phyloP scores from a whole-genome alignment of 1,139 yeast genomes.

The Eremothecium cymbalariae region DNA sequence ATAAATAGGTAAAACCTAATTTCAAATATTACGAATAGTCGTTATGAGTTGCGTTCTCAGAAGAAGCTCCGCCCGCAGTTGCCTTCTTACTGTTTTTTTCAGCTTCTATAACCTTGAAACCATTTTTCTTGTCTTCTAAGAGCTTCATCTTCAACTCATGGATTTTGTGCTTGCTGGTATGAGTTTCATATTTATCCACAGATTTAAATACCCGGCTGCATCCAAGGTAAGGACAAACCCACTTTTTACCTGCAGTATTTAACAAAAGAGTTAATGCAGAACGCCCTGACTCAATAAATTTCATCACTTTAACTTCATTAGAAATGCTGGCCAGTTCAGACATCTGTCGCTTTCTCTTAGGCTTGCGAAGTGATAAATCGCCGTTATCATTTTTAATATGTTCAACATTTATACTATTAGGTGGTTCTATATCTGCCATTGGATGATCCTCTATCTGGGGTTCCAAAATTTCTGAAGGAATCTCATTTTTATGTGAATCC shows the following conservation, averaged over 20 bases:
- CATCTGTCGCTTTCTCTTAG: constrained; percentile 3
- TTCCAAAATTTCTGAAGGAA: constrained; percentile 15
- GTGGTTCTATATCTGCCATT: neutral
- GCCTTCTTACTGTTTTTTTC: no score
- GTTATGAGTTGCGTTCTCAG: no score
- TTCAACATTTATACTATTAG: no score
- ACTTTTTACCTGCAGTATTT: constrained; percentile 29
- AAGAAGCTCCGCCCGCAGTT: neutral
- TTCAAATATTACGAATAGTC: neutral
- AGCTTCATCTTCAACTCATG: constrained; percentile 28
- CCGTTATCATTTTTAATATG: neutral
- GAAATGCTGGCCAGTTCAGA: constrained; percentile 12
- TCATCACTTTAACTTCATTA: constrained; percentile 13
- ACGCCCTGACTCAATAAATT: constrained; percentile 19
- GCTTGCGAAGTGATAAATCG: neutral
- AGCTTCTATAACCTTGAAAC: no score
- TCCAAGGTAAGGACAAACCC: constrained; percentile 23
- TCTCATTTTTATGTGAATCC: constrained; percentile 31
- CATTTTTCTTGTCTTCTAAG: constrained; percentile 20
- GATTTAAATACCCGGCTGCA: constrained; percentile 32
- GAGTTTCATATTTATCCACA: constrained; percentile 27
- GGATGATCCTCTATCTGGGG: constrained; percentile 1
- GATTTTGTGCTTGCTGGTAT: constrained; percentile 30
- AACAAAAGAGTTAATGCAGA: constrained; percentile 22
- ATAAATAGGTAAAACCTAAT: constrained; percentile 6